Evolutionary conservation across 768 basidiomycete genomes (phyloP).

Genomic region (Auricularia heimuer): DNA sequence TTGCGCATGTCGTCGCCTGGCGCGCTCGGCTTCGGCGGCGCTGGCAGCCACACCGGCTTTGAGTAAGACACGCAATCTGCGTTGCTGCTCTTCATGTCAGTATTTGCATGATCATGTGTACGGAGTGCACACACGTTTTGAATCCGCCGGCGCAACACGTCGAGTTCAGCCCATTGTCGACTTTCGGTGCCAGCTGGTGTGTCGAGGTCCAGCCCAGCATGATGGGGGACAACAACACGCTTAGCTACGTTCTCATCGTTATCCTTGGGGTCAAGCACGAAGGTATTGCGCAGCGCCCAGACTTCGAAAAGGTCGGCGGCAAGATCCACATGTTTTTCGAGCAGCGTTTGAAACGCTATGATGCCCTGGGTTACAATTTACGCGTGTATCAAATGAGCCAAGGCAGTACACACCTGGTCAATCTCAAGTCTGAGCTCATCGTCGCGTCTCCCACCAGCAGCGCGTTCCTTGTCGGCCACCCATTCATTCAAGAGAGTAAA

Average conservation of each 20-base stretch:
- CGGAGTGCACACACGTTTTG: conserved; percentile 46
- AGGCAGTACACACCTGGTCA: conserved; percentile 32
- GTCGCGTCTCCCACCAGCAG: conserved; percentile 27
- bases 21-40: conserved; percentile 35
- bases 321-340: conserved; percentile 81
- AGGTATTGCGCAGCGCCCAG: conserved; percentile 84
- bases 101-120: too few species aligned
- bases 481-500: conserved; percentile 68
- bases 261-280: conserved; percentile 53
- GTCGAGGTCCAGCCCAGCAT: conserved; percentile 59
- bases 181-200: conserved; percentile 39
- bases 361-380: conserved; percentile 61
- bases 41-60: conserved; percentile 43
- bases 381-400: background rate
- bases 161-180: conserved; percentile 54
- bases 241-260: conserved; percentile 17
- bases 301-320: conserved; percentile 89
- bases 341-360: conserved; percentile 77
- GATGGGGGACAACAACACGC: conserved; percentile 67
- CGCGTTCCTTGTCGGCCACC: conserved; percentile 46
- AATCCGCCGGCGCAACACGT: conserved; percentile 53
- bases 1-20: conserved; percentile 32
- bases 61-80: conserved; percentile 50
- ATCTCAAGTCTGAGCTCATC: conserved; percentile 16
- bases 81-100: conserved; percentile 36